Evolutionary conservation across 169 alveolate species (phyloP), one percentile per base, ranked within the genome.

Genomic region (Plasmodium sp.): DNA sequence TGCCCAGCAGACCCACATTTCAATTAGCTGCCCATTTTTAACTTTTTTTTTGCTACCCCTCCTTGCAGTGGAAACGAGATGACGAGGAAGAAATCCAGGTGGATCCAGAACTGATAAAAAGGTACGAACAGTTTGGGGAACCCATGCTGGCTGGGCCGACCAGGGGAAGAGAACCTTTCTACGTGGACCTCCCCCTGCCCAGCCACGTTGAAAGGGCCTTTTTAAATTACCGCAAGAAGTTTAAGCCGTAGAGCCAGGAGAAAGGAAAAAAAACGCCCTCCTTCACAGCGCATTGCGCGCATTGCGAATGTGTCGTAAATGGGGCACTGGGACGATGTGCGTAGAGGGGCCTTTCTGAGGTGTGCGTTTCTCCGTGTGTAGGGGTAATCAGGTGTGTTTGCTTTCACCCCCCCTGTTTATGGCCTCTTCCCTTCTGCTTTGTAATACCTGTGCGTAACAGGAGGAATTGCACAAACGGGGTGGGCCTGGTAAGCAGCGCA

Each of bases 151-250:
- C 56, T 16, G 95, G 95, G 4, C 95, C 95, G 2, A 81, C 18
- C 45, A 91, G 22, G 18, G 95, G 95, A 71, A 56, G 95, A 27
- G 95, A 91, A 27, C 95, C 95, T n/a, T 91, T 91, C 74, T 91
- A 91, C 54, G 92, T 91, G 9, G 95, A 91, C 14, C 58, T 91
- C 33, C 95, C 95, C 22, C 22, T 91, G 9, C 95, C 95, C 3
- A 91, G 95, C 56, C 56, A 62, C 27, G 91, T 80, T 36, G 95
- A 91, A 67, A 58, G 16, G 75, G 84, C 27, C 43, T 91, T 91
- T 91, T 67, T 91, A 91, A 91, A 91, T 81, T 91, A 91, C 34
- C 51, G 95, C 34, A 91, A 91, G 56, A 91, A 91, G 54, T 91
- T 91, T 51, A 91, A 91, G 67, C 95, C 95, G 5, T 91, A 77